Percentiles rank a stretch among this genome's conserved stretches.
phyloP scores from a whole-genome alignment of 176 grass and related monocot genomes.

The Hyparrhenia diplandra region DNA sequence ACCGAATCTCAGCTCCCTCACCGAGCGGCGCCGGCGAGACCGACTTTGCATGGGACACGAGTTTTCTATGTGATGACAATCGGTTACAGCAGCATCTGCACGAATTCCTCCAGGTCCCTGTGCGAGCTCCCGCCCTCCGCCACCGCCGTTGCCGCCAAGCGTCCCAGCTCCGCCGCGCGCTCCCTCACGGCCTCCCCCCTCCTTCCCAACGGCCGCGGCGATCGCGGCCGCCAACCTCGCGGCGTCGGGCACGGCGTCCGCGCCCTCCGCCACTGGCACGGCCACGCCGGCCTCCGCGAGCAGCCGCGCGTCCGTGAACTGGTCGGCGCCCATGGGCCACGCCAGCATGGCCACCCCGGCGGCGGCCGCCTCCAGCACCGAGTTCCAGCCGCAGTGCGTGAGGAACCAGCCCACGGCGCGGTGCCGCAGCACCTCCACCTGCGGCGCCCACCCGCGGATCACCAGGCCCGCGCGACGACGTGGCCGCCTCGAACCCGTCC shows the following conservation, averaged over 20 bases:
- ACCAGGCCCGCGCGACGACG: constrained; percentile 20
- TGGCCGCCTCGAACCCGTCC: neutral
- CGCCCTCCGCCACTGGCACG: constrained; percentile 36
- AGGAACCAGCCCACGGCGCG: constrained; percentile 45
- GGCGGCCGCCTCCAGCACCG: constrained; percentile 31
- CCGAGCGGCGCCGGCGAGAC: too few relatives aligned
- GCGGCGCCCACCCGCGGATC: constrained; percentile 46
- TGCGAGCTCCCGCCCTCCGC: constrained; percentile 39
- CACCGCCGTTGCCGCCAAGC: constrained; percentile 19
- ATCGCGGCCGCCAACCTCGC: neutral
- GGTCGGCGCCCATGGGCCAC: constrained; percentile 63
- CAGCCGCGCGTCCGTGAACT: constrained; percentile 45
- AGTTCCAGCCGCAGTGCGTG: constrained; percentile 64
- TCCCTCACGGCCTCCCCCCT: constrained; percentile 10
- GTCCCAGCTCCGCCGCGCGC: constrained; percentile 23
- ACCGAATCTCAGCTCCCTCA: too few relatives aligned
- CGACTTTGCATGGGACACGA: too few relatives aligned
- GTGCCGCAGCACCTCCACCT: constrained; percentile 53
- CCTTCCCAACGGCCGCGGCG: neutral
- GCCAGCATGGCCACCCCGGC: constrained; percentile 50
- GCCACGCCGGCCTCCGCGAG: constrained; percentile 40
- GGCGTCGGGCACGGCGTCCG: constrained; percentile 1
- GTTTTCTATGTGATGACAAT: too few relatives aligned
- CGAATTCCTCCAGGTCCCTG: constrained; percentile 23
- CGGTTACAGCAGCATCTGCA: neutral